Conservation (phyloP, 768 basidiomycete genomes). For the Hygrocybe punicea region DNA sequence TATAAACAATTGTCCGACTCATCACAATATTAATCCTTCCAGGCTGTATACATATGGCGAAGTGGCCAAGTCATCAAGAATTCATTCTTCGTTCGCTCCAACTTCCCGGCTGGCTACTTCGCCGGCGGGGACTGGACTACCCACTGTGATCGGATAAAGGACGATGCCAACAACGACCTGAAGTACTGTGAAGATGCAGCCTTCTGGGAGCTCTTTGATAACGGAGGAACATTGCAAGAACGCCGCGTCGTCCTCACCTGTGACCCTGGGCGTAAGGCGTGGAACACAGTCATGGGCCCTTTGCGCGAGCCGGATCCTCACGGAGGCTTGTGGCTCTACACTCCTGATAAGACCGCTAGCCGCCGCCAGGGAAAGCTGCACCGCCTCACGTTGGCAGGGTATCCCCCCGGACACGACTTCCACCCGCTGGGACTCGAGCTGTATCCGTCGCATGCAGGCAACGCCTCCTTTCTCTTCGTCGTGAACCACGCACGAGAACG, state of each 20-base stretch:
- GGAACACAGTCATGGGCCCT: slow-evolving; percentile 81
- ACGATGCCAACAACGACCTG: slow-evolving; percentile 34
- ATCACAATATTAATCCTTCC: too few species aligned
- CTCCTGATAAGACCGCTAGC: neutral
- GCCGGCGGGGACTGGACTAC: slow-evolving; percentile 45
- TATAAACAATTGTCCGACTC: too few species aligned
- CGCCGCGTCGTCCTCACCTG: slow-evolving; percentile 51
- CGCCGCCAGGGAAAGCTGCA: slow-evolving; percentile 12
- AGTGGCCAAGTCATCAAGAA: slow-evolving; percentile 42
- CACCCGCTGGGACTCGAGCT: slow-evolving; percentile 68
- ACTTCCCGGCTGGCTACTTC: slow-evolving; percentile 51
- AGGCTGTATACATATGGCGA: slow-evolving; percentile 40
- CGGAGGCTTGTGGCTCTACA: slow-evolving; percentile 63
- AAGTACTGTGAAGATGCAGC: slow-evolving; percentile 62
- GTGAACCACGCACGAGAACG: slow-evolving; percentile 63
- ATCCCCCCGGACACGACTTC: slow-evolving; percentile 58
- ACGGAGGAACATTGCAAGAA: slow-evolving; percentile 35
- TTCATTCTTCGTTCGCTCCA: slow-evolving; percentile 40
- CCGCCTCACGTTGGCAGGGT: slow-evolving; percentile 47
- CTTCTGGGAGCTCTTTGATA: slow-evolving; percentile 59
- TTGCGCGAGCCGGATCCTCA: slow-evolving; percentile 52
- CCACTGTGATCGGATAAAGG: slow-evolving; percentile 39
- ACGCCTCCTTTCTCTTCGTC: slow-evolving; percentile 56
- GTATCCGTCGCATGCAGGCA: slow-evolving; percentile 48
- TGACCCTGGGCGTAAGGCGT: slow-evolving; percentile 53